These are phyloP conservation scores for Arabidopsis lyrata DNA, from an alignment of 441 rosid genomes.

Conservation along the genomic window DNA sequence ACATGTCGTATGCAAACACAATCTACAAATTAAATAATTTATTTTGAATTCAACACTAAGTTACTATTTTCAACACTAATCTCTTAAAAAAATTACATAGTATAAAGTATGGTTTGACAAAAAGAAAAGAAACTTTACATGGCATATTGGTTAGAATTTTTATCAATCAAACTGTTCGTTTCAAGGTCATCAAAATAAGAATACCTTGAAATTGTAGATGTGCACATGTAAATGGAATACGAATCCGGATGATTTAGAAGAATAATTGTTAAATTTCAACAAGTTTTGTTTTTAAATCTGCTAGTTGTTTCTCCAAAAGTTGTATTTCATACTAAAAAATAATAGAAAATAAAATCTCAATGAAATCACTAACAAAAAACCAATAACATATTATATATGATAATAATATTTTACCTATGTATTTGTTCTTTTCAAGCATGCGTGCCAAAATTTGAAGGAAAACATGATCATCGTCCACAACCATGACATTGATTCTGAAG, in stretches of 20 bases:
- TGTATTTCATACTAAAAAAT: not conserved
- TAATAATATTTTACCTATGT: slow-evolving; percentile 51
- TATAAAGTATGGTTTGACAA: too few species aligned
- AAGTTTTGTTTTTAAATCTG: not conserved
- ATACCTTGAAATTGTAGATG: not conserved
- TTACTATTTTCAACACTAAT: too few species aligned
- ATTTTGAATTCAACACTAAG: too few species aligned
- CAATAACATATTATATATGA: not conserved
- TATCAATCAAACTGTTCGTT: not conserved
- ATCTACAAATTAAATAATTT: too few species aligned
- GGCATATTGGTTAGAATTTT: not conserved
- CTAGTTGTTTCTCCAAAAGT: not conserved
- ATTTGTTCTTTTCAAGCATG: slow-evolving; percentile 48
- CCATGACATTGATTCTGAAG: slow-evolving; percentile 48
- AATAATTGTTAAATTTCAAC: not conserved
- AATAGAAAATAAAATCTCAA: not conserved
- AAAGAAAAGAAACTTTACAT: too few species aligned
- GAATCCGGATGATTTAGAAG: not conserved
- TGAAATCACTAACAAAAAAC: not conserved
- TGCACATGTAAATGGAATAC: not conserved
- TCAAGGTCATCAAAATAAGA: slow-evolving; percentile 10
- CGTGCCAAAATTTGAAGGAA: slow-evolving; percentile 53
- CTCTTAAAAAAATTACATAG: too few species aligned
- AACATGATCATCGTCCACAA: slow-evolving; percentile 72
- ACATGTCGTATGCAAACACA: too few species aligned